Evolutionary conservation across 2,329 filamentous ascomycete species (phyloP).

Genomic region (Gaeumannomyces sp.): DNA sequence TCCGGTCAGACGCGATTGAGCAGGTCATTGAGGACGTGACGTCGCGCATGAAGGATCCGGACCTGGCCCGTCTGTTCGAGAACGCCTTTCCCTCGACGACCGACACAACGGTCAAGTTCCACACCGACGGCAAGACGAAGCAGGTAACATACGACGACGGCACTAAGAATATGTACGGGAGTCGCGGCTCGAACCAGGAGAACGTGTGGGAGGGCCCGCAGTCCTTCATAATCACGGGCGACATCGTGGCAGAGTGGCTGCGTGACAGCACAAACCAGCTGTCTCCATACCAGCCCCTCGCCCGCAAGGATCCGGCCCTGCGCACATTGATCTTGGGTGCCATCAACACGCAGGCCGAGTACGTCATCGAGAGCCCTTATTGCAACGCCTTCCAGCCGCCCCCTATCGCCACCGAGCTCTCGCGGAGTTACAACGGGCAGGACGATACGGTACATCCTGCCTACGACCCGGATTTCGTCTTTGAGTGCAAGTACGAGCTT

Average conservation of each 20-base stretch:
- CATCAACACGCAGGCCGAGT: slow-evolving; percentile 64
- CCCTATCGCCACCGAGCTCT: slow-evolving; percentile 66
- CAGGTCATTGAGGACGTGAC: slow-evolving; percentile 80
- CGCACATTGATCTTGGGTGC: slow-evolving; percentile 39
- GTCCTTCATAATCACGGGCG: slow-evolving; percentile 86
- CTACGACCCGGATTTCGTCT: slow-evolving; percentile 80
- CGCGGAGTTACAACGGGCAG: slow-evolving; percentile 69
- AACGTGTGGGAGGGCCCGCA: slow-evolving; percentile 77
- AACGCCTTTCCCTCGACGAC: slow-evolving; percentile 92
- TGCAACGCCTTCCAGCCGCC: slow-evolving; percentile 98
- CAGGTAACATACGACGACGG: slow-evolving; percentile 27
- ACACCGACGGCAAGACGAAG: slow-evolving; percentile 53
- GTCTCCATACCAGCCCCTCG: slow-evolving; percentile 78
- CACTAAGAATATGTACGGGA: slow-evolving; percentile 13
- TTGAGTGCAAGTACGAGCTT: slow-evolving; percentile 98
- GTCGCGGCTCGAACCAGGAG: slow-evolving; percentile 35
- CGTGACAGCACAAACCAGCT: slow-evolving; percentile 89
- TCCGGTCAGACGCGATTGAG: slow-evolving; percentile 80
- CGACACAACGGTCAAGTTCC: slow-evolving; percentile 85
- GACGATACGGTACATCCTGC: slow-evolving; percentile 77
- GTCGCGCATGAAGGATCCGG: slow-evolving; percentile 71
- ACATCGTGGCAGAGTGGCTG: slow-evolving; percentile 91
- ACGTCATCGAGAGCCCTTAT: slow-evolving; percentile 89
- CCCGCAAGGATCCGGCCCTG: slow-evolving; percentile 73
- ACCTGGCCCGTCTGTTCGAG: slow-evolving; percentile 87